These are phyloP conservation scores for Fusarium dlaminii DNA, from an alignment of 2,329 filamentous ascomycete species.

Conservation along the genomic window DNA sequence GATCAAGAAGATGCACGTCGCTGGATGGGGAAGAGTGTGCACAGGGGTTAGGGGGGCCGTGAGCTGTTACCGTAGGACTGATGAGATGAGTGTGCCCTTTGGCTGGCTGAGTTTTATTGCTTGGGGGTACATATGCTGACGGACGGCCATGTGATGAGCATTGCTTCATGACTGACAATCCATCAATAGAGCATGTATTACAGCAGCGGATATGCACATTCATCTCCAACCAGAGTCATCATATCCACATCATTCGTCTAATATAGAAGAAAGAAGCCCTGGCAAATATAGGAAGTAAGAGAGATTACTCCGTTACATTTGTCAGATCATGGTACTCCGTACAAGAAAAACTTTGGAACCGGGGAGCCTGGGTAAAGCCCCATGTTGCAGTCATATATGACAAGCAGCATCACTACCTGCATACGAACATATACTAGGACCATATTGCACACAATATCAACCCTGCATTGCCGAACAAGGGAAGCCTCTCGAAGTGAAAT, in stretches of 20 bases:
- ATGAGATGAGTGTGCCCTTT: slow-evolving; percentile 15
- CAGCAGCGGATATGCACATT: background rate
- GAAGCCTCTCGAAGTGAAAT: background rate
- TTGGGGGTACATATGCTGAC: background rate
- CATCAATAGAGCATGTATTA: background rate
- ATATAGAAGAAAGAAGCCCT: background rate
- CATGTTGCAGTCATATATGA: slow-evolving; percentile 31
- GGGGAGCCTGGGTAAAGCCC: slow-evolving; percentile 18
- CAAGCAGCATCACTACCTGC: slow-evolving; percentile 20
- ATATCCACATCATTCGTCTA: background rate
- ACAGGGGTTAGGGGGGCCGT: slow-evolving; percentile 33
- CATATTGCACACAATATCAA: background rate
- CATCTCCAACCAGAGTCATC: background rate
- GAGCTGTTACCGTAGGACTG: slow-evolving; percentile 27
- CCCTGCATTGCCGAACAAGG: background rate
- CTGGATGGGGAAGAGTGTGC: slow-evolving; percentile 38
- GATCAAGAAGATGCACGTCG: slow-evolving; percentile 41
- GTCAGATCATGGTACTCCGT: slow-evolving; percentile 23
- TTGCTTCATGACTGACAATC: background rate
- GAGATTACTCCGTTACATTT: background rate
- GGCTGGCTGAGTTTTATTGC: slow-evolving; percentile 3
- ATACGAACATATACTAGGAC: slow-evolving; percentile 1
- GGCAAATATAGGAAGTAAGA: background rate
- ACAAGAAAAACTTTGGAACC: background rate
- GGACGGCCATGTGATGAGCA: slow-evolving; percentile 6